phyloP scores from a whole-genome alignment of 257 asterid genomes.

The Fraxinus pennsylvanica region DNA sequence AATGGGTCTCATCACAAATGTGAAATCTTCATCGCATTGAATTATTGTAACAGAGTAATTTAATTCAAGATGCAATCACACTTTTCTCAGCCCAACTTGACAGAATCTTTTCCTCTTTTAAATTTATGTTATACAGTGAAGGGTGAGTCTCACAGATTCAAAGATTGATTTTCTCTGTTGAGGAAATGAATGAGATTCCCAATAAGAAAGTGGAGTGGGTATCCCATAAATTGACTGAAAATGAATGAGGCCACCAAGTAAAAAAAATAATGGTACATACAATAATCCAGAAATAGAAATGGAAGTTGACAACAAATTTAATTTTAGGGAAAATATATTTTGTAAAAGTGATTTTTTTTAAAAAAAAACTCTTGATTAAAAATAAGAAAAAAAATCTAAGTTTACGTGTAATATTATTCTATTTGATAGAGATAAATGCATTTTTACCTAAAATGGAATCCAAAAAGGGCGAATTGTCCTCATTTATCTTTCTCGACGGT shows the following conservation, averaged over 20 bases:
- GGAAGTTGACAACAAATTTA: too few relatives aligned
- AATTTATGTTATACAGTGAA: not conserved
- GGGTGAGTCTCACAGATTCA: slow-evolving; percentile 20
- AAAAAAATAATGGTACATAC: not conserved
- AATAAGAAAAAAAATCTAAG: too few relatives aligned
- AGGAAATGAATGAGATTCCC: slow-evolving; percentile 25
- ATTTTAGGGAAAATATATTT: too few relatives aligned
- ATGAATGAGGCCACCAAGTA: not conserved
- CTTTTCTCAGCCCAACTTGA: not conserved
- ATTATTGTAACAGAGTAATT: not conserved
- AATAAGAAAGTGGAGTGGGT: not conserved
- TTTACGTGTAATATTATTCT: too few relatives aligned
- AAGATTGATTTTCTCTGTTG: slow-evolving; percentile 5
- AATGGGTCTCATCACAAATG: not conserved
- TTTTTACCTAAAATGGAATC: too few relatives aligned
- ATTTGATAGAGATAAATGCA: too few relatives aligned
- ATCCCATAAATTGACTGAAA: not conserved
- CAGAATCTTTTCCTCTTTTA: not conserved
- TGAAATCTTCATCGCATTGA: not conserved
- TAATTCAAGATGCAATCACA: not conserved
- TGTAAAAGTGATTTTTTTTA: too few relatives aligned
- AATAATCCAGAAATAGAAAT: too few relatives aligned
- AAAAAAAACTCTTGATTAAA: too few relatives aligned
- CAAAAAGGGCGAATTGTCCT: too few relatives aligned
- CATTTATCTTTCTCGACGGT: too few relatives aligned